Percentiles rank a stretch among this genome's conserved stretches.
Conservation (phyloP, 768 basidiomycete genomes). For the Calvatia gigantea region DNA sequence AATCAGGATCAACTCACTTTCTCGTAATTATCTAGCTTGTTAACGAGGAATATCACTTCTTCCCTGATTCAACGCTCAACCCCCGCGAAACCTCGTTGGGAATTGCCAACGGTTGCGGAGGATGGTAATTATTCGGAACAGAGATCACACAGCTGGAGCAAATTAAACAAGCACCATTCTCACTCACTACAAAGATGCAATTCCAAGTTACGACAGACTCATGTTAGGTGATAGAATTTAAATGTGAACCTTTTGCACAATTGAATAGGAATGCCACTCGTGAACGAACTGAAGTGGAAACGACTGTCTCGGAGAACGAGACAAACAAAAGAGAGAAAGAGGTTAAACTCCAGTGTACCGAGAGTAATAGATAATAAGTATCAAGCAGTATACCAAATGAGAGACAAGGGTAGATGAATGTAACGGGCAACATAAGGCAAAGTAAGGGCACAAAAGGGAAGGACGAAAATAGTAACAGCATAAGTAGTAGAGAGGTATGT, state of each 20-base stretch:
- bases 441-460: background rate
- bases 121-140: too few species aligned
- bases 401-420: background rate
- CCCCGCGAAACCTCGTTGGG: background rate
- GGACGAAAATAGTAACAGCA: background rate
- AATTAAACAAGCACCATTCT: too few species aligned
- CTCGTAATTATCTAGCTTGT: too few species aligned
- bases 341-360: background rate
- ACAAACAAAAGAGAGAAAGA: background rate
- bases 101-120: too few species aligned
- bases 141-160: too few species aligned
- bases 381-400: background rate
- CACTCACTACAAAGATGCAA: background rate
- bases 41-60: background rate
- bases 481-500: slow-evolving; percentile 1
- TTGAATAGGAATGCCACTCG: background rate
- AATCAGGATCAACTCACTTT: too few species aligned
- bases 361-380: slow-evolving; percentile 8
- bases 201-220: background rate
- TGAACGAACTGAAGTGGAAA: slow-evolving; percentile 19
- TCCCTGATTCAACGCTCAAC: background rate
- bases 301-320: background rate
- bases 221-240: background rate
- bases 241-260: background rate
- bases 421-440: slow-evolving; percentile 2